A percentile compares a stretch with the other conserved stretches of the same genome.
These are phyloP conservation scores for Gossypium raimondii DNA, from an alignment of 345 rosid species.

Conservation along the genomic window DNA sequence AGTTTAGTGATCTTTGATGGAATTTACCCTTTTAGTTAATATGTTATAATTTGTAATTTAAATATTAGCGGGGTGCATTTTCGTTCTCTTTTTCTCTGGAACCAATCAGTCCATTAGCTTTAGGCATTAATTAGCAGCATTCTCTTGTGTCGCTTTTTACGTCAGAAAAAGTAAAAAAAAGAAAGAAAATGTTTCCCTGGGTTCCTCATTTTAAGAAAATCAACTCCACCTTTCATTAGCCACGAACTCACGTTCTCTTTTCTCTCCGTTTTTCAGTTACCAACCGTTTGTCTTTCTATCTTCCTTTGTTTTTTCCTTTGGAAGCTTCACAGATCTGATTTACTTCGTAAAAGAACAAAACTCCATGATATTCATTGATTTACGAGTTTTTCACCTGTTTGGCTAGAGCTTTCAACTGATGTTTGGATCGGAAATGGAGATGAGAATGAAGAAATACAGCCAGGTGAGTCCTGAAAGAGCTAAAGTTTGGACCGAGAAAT, in stretches of 20 bases:
- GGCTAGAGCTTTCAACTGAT: conserved; percentile 15
- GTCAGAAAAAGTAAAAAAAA: background rate
- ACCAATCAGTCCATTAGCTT: background rate
- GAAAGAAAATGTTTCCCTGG: background rate
- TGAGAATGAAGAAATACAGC: conserved; percentile 66
- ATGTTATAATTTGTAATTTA: too few species aligned
- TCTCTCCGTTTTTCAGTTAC: background rate
- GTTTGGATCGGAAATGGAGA: conserved; percentile 42
- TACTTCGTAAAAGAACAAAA: background rate
- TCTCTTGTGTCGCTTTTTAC: conserved; percentile 8
- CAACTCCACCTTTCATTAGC: background rate
- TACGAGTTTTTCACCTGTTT: background rate
- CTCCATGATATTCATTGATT: background rate
- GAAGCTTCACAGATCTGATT: conserved; percentile 7
- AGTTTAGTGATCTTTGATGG: too few species aligned
- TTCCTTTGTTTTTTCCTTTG: background rate
- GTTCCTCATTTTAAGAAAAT: background rate
- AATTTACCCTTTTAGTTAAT: too few species aligned
- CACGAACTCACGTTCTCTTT: background rate
- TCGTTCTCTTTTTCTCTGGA: background rate
- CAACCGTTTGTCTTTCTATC: background rate
- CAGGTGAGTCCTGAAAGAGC: conserved; percentile 94
- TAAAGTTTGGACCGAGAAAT: conserved; percentile 95
- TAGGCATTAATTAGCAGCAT: background rate
- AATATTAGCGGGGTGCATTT: too few species aligned